phyloP scores from a whole-genome alignment of 108 stramenopile genomes.

The Fragilaria crotonensis region DNA sequence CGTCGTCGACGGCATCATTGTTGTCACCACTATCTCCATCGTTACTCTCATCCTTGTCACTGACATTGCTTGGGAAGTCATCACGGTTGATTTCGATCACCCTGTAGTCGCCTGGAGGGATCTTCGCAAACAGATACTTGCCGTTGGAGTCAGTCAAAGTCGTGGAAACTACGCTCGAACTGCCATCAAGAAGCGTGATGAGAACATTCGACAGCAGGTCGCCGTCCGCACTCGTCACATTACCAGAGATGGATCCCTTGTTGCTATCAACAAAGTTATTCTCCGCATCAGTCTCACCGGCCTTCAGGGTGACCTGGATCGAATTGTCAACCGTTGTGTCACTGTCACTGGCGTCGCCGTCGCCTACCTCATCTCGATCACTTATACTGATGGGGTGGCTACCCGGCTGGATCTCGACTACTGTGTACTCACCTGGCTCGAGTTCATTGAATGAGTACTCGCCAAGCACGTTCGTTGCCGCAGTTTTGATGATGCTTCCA shows the following conservation, averaged over 20 bases:
- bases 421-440: neutral
- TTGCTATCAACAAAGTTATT: neutral
- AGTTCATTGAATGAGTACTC: neutral
- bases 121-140: neutral
- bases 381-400: neutral
- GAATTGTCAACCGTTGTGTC: neutral
- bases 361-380: neutral
- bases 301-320: neutral
- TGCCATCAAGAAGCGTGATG: neutral
- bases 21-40: neutral
- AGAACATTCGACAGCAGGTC: neutral
- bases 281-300: neutral
- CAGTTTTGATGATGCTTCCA: neutral
- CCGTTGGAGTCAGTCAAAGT: neutral
- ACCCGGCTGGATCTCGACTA: neutral
- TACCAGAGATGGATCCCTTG: neutral
- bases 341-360: neutral
- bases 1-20: neutral
- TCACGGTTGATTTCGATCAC: neutral
- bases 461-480: neutral
- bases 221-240: neutral
- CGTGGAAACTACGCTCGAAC: neutral
- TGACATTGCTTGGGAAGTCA: neutral
- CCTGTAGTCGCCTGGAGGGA: neutral
- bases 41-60: neutral